phyloP scores from a whole-genome alignment of 352 stramenopile genomes.

The Globisporangium nunn region DNA sequence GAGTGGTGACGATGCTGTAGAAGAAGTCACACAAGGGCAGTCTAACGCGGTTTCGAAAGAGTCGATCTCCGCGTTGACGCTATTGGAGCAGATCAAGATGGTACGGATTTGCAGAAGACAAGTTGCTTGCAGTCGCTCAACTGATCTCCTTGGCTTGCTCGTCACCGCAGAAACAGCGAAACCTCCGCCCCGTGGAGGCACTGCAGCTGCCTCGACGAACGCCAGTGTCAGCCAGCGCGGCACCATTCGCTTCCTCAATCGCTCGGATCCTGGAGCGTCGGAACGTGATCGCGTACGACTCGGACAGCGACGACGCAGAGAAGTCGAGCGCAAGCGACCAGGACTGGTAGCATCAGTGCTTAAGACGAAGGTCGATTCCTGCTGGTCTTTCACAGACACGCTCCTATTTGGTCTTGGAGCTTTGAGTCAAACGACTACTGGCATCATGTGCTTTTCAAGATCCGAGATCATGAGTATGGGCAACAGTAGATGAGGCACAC shows the following conservation, averaged over 20 bases:
- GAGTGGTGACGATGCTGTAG: too few relatives aligned
- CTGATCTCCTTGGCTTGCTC: background rate
- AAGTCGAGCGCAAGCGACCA: slow-evolving; percentile 9
- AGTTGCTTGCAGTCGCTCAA: background rate
- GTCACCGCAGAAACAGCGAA: slow-evolving; percentile 31
- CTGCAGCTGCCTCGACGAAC: slow-evolving; percentile 9
- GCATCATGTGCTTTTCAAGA: too few relatives aligned
- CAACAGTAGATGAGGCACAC: too few relatives aligned
- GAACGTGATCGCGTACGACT: slow-evolving; percentile 52
- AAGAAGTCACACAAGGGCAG: background rate
- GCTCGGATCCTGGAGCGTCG: slow-evolving; percentile 55
- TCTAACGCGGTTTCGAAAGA: background rate
- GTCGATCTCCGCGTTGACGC: slow-evolving; percentile 3
- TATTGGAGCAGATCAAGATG: slow-evolving; percentile 48
- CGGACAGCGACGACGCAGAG: slow-evolving; percentile 29
- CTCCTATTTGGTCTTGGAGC: too few relatives aligned
- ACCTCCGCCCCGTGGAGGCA: slow-evolving; percentile 29
- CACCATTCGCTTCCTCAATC: slow-evolving; percentile 50
- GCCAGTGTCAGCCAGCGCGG: slow-evolving; percentile 5
- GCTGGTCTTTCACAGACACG: too few relatives aligned
- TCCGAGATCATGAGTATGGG: too few relatives aligned
- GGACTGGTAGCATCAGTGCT: slow-evolving; percentile 14
- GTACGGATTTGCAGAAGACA: slow-evolving; percentile 4
- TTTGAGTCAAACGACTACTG: too few relatives aligned
- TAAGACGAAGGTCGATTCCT: background rate